These are phyloP conservation scores for Lignosus rhinocerotis DNA, from an alignment of 1,284 basidiomycete genomes.

Conservation along the genomic window DNA sequence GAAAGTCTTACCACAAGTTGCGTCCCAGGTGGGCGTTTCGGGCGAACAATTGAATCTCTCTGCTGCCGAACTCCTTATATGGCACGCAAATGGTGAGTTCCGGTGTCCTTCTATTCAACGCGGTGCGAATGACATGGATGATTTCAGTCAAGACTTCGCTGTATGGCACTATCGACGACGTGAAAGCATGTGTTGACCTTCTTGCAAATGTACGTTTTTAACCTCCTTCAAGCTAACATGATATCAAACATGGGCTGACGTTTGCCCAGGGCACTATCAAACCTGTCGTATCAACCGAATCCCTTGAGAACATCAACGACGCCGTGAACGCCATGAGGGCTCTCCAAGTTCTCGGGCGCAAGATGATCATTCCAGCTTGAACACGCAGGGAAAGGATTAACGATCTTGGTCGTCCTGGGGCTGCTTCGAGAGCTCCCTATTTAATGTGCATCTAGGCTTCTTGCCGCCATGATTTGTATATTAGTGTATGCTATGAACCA, in stretches of 20 bases:
- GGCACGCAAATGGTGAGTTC: conserved; percentile 1
- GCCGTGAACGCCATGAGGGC: conserved; percentile 10
- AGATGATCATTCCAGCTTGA: conserved; percentile 4
- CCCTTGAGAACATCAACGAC: conserved; percentile 8
- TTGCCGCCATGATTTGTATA: too few relatives aligned
- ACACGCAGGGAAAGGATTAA: too few relatives aligned
- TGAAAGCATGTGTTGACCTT: conserved; percentile 10
- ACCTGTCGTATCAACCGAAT: conserved; percentile 4
- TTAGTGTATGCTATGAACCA: too few relatives aligned
- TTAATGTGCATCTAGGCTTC: too few relatives aligned
- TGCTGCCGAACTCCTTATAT: conserved; percentile 1
- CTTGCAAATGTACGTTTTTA: conserved; percentile 3
- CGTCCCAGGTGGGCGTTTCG: conserved; percentile 3
- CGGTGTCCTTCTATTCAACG: background rate
- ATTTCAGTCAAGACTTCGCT: conserved; percentile 6
- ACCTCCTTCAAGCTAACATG: background rate
- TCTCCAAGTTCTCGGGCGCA: background rate
- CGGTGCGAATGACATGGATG: too few relatives aligned
- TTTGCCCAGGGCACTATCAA: conserved; percentile 4
- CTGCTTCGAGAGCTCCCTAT: too few relatives aligned
- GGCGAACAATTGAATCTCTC: conserved; percentile 1
- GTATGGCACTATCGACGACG: conserved; percentile 10
- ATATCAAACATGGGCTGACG: background rate
- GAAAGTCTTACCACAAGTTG: background rate
- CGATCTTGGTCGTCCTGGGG: too few relatives aligned